Conservation (phyloP, 257 asterid species). For the Schizonepeta tenuifolia region DNA sequence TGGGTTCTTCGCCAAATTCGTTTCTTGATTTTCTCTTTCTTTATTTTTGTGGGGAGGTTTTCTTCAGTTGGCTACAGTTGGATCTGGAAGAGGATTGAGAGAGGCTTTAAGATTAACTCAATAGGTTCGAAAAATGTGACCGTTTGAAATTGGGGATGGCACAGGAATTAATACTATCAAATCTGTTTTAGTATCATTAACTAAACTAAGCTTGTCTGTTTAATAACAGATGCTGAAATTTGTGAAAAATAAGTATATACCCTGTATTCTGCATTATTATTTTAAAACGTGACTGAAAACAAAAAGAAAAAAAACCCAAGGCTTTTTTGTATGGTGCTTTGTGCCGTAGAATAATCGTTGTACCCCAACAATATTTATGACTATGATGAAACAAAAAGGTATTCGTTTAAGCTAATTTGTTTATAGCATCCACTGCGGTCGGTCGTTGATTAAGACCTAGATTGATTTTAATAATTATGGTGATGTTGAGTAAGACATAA, state of each 20-base stretch:
- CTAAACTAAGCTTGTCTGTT: background rate
- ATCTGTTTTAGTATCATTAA: background rate
- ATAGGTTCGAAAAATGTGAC: slow-evolving; percentile 41
- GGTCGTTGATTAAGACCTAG: too few species aligned
- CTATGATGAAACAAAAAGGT: too few species aligned
- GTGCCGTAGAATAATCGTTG: too few species aligned
- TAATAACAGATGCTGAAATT: slow-evolving; percentile 7
- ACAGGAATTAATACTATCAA: slow-evolving; percentile 26
- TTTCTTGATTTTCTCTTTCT: background rate
- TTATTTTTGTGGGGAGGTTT: background rate
- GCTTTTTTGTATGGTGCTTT: too few species aligned
- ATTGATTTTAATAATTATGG: too few species aligned
- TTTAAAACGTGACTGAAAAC: too few species aligned
- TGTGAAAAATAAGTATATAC: background rate
- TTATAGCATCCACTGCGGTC: too few species aligned
- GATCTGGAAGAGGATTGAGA: background rate
- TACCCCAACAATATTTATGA: too few species aligned
- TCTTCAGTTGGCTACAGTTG: background rate
- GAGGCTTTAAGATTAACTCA: background rate
- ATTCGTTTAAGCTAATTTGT: too few species aligned
- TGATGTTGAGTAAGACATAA: too few species aligned
- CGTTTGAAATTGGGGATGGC: slow-evolving; percentile 41
- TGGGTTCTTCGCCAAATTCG: slow-evolving; percentile 16
- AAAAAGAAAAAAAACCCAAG: too few species aligned
- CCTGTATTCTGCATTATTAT: too few species aligned